Percentiles rank a stretch among this genome's conserved stretches.
Evolutionary conservation across 805 yeast species (phyloP).

Genomic region (Saturnispora besseyi): DNA sequence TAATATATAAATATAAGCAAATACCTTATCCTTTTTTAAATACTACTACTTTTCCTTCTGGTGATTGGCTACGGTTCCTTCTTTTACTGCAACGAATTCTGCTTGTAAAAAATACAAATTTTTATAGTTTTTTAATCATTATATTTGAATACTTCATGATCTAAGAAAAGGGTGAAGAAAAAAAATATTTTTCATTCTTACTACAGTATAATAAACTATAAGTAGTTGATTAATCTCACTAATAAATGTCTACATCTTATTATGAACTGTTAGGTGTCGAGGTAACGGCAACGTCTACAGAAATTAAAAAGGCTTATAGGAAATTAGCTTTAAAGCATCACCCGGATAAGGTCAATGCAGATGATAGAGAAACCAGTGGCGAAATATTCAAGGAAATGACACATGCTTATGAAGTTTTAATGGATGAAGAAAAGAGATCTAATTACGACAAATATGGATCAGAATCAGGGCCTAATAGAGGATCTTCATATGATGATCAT

Average conservation of each 20-base stretch:
- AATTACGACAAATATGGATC: conserved; percentile 41
- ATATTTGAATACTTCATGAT: no score
- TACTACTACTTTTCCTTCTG: no score
- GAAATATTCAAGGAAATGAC: conserved; percentile 71
- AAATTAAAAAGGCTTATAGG: conserved; percentile 78
- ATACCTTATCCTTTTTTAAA: no score
- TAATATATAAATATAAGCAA: no score
- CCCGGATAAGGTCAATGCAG: conserved; percentile 65
- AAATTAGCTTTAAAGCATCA: conserved; percentile 75
- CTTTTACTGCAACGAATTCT: neutral
- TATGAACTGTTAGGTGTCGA: conserved; percentile 18
- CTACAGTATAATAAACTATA: no score
- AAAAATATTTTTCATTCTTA: neutral
- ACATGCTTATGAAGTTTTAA: conserved; percentile 76
- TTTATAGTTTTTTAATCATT: no score
- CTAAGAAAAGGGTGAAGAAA: neutral
- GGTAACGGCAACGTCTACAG: conserved; percentile 41
- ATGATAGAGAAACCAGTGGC: conserved; percentile 59
- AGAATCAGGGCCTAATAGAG: conserved; percentile 21
- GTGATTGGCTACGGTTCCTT: neutral
- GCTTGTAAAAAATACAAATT: no score
- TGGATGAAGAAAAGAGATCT: conserved; percentile 54
- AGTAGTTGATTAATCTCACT: neutral
- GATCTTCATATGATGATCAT: conserved; percentile 16
- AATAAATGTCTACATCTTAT: conserved; percentile 5